Evolutionary conservation across 2,329 filamentous ascomycete species (phyloP), one percentile per base, ranked within the genome.

Genomic region (Cryphonectria radicalis): DNA sequence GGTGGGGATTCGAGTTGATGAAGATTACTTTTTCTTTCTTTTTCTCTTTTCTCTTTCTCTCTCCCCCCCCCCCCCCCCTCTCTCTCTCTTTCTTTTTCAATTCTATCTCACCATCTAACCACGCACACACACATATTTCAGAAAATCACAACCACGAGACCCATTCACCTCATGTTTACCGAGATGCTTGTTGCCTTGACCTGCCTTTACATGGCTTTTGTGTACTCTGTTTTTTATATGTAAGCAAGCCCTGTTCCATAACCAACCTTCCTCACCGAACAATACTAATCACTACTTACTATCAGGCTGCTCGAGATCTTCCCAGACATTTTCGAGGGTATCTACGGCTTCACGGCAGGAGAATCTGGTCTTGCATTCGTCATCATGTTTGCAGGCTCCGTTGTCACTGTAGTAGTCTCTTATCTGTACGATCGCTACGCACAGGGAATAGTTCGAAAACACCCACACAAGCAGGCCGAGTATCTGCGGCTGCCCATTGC

Each of bases 181-280:
- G 79, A 81, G 73, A 77, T 77, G 71, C 70, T 80, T 10, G 74
- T 80, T 7, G 73, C 75, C 2, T 67, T 79, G 32, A 78, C 76
- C 0, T 78, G 77, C 53, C 40, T 78, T 4, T 81, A 78, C 62
- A 73, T 80, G 65, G 77, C 76, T 0, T 78, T 80, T 37, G 74
- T 79, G 5, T 80, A 80, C 53, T 76, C 78, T 4, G 76, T 79
- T 4, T 79, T 80, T 66, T 80, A 79, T 70, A 77, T 80, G 71
- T 65, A n/a, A 35, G 63, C 32, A 13, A 2, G 4, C 28, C 77
- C 32, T 10, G 4, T 17, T 66, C 25, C 22, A 22, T 22, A 11
- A 40, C 6, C 3, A 40, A 22, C n/a, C 55, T 4, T 62, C n/a
- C 28, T 1, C 32, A n/a, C 19, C 4, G 6, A 14, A 55, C 14